phyloP scores from a whole-genome alignment of 805 yeast species.

The Kodamaea hsintzibuensis region DNA sequence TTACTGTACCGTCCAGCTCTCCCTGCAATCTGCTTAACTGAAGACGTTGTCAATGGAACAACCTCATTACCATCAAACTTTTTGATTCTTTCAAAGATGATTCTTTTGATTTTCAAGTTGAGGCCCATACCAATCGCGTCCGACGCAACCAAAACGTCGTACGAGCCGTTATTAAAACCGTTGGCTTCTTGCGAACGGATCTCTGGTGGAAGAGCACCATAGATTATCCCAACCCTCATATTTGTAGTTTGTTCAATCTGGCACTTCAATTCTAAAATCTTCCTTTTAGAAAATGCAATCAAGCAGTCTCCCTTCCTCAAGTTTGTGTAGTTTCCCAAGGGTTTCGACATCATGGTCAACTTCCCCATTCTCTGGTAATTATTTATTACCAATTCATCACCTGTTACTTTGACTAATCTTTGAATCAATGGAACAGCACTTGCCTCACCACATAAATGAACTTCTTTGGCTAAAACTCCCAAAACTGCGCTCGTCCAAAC shows the following conservation, averaged over 20 bases:
- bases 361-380: slow-evolving; percentile 75
- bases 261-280: slow-evolving; percentile 68
- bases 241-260: slow-evolving; percentile 64
- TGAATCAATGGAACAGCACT: slow-evolving; percentile 71
- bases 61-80: slow-evolving; percentile 70
- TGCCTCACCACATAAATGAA: slow-evolving; percentile 93
- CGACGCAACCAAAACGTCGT: slow-evolving; percentile 86
- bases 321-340: slow-evolving; percentile 35
- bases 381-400: slow-evolving; percentile 76
- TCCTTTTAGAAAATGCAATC: slow-evolving; percentile 78
- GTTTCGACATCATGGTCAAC: slow-evolving; percentile 51
- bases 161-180: slow-evolving; percentile 74
- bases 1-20: slow-evolving; percentile 81
- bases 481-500: slow-evolving; percentile 93
- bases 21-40: slow-evolving; percentile 91
- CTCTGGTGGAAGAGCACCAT: slow-evolving; percentile 96
- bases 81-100: slow-evolving; percentile 65
- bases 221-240: slow-evolving; percentile 80
- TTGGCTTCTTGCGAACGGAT: slow-evolving; percentile 83
- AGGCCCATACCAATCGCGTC: slow-evolving; percentile 99
- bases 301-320: slow-evolving; percentile 81
- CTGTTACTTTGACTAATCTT: slow-evolving; percentile 63
- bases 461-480: slow-evolving; percentile 81
- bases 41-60: slow-evolving; percentile 55
- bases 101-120: slow-evolving; percentile 77